phyloP scores from a whole-genome alignment of 2,329 filamentous ascomycete species.

The Lasiodiplodia hormozganensis region DNA sequence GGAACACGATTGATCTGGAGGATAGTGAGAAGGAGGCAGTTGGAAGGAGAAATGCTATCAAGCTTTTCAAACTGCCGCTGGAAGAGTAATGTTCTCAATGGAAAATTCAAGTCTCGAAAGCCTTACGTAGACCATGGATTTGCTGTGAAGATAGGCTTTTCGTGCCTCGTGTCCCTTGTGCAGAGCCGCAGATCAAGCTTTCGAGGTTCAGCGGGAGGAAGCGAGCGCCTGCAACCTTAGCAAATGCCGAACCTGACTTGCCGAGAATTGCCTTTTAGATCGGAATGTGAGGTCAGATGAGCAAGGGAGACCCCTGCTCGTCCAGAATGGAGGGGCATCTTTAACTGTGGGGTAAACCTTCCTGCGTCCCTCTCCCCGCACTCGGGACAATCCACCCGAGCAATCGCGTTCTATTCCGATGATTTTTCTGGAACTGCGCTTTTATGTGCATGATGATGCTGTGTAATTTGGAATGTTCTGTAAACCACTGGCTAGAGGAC shows the following conservation, averaged over 20 bases:
- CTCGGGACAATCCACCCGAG: conserved; percentile 13
- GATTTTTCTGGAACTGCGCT: neutral
- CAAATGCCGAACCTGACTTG: neutral
- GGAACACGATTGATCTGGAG: conserved; percentile 31
- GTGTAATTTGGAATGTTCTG: too few species aligned
- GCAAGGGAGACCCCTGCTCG: neutral
- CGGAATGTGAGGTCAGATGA: neutral
- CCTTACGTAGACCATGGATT: too few species aligned
- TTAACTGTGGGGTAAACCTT: neutral
- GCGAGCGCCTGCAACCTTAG: neutral
- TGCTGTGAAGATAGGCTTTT: too few species aligned
- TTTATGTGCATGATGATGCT: neutral
- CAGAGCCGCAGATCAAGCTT: neutral
- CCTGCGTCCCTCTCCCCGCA: neutral
- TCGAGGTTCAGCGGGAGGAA: neutral
- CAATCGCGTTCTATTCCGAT: neutral
- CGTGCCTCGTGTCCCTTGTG: too few species aligned
- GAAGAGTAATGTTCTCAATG: conserved; percentile 11
- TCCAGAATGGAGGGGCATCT: neutral
- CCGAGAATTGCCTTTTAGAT: neutral
- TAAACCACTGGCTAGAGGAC: neutral
- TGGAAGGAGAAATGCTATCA: conserved; percentile 56
- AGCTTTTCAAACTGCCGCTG: conserved; percentile 45
- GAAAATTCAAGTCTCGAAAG: too few species aligned
- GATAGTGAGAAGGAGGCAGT: conserved; percentile 42